A percentile compares a stretch with the other conserved stretches of the same genome.
phyloP scores from a whole-genome alignment of 176 grass and related monocot genomes.

The Elymus sibiricus region DNA sequence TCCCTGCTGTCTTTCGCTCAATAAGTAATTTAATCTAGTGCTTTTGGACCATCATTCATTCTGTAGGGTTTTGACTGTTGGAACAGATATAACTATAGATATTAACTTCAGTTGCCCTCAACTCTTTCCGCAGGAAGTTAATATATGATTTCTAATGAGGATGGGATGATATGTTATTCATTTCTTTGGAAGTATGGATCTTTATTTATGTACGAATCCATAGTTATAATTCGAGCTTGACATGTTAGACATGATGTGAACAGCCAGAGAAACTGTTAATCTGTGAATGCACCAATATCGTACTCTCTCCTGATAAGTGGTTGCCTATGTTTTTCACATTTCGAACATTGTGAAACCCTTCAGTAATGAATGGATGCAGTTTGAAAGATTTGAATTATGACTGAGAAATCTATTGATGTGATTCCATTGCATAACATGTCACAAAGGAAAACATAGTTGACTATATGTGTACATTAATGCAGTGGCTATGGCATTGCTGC shows the following conservation, averaged over 20 bases:
- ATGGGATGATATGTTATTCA: neutral
- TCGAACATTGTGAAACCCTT: constrained; percentile 19
- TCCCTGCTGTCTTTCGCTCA: neutral
- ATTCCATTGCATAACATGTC: constrained; percentile 24
- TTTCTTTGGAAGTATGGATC: neutral
- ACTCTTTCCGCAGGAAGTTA: neutral
- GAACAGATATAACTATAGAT: neutral
- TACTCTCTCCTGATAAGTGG: neutral
- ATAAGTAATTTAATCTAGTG: neutral
- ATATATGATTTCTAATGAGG: constrained; percentile 15
- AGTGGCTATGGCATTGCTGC: constrained; percentile 99
- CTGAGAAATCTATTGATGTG: constrained; percentile 13
- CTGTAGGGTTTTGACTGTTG: neutral
- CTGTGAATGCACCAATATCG: neutral
- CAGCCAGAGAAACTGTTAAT: neutral
- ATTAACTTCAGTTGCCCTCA: neutral
- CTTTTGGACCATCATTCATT: neutral
- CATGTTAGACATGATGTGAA: neutral
- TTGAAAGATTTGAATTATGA: constrained; percentile 2
- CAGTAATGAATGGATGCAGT: neutral
- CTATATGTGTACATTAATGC: constrained; percentile 58
- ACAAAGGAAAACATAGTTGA: constrained; percentile 42
- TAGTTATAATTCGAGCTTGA: neutral
- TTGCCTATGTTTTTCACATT: constrained; percentile 6
- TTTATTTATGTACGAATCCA: neutral